Percentiles rank a stretch among this genome's conserved stretches.
Evolutionary conservation across 805 yeast genomes (phyloP).

Genomic region (Brettanomyces naardenensis): DNA sequence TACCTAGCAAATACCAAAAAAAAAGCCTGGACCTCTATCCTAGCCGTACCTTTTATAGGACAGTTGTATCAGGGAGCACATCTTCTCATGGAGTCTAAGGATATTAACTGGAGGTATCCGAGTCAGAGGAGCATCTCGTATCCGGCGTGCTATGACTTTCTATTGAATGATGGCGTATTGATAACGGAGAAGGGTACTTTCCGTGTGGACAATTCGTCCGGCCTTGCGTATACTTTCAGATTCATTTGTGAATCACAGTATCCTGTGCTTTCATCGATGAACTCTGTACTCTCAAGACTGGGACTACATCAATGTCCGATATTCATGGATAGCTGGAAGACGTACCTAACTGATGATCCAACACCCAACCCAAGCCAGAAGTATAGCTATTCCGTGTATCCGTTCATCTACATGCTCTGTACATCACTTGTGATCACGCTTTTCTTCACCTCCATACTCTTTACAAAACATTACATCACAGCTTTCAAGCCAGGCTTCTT

Average conservation of each 20-base stretch:
- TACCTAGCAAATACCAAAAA: too few species aligned
- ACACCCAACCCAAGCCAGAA: constrained; percentile 22
- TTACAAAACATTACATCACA: constrained; percentile 43
- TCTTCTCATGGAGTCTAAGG: too few species aligned
- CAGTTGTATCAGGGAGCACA: too few species aligned
- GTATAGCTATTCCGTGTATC: constrained; percentile 50
- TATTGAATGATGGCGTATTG: constrained; percentile 26
- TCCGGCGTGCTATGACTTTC: constrained; percentile 24
- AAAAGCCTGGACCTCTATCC: too few species aligned
- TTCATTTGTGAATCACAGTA: constrained; percentile 12
- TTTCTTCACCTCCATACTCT: constrained; percentile 53
- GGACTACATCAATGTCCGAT: constrained; percentile 32
- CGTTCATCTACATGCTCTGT: constrained; percentile 54
- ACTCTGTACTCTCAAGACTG: constrained; percentile 7
- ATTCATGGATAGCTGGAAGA: constrained; percentile 40
- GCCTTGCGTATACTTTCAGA: constrained; percentile 3
- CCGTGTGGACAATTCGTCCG: not conserved
- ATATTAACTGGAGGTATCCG: constrained; percentile 30
- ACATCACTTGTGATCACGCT: constrained; percentile 59
- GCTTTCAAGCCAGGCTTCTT: constrained; percentile 53
- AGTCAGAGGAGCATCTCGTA: constrained; percentile 12
- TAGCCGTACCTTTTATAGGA: too few species aligned
- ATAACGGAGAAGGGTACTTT: constrained; percentile 9
- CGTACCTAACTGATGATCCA: constrained; percentile 27
- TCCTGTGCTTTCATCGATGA: constrained; percentile 18